A percentile compares a stretch with the other conserved stretches of the same genome.
Conservation (phyloP, 257 asterid species). For the Primulina tabacum region DNA sequence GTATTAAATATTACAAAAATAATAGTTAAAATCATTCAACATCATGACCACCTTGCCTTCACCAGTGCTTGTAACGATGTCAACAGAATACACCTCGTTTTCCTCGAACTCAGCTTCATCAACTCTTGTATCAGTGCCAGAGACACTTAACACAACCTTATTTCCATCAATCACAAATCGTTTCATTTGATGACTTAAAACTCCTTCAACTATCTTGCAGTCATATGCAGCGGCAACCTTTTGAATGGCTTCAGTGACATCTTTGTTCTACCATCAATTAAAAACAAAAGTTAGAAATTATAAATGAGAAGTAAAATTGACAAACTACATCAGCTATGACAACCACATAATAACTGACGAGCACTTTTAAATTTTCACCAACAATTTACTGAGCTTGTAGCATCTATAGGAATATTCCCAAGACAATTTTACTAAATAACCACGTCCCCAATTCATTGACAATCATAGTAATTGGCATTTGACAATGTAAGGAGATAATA, state of each 20-base stretch:
- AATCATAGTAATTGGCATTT: background rate
- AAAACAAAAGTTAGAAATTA: background rate
- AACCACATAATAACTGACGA: constrained; percentile 2
- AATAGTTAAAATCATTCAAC: background rate
- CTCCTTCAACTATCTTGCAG: constrained; percentile 95
- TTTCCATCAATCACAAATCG: constrained; percentile 94
- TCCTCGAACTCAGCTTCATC: constrained; percentile 97
- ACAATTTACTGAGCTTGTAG: background rate
- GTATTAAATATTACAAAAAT: background rate
- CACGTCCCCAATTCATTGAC: background rate
- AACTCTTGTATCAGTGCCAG: constrained; percentile 78
- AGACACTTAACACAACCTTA: constrained; percentile 72
- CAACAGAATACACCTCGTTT: constrained; percentile 82
- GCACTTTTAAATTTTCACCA: background rate
- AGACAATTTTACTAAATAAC: constrained; percentile 1
- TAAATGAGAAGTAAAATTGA: background rate
- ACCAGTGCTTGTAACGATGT: constrained; percentile 87
- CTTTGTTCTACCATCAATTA: constrained; percentile 54
- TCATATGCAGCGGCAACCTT: constrained; percentile 94
- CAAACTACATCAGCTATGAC: background rate
- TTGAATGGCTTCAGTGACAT: constrained; percentile 77
- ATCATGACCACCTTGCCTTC: constrained; percentile 74
- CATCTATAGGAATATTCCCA: background rate
- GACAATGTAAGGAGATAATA: background rate
- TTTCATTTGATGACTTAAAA: constrained; percentile 90